Evolutionary conservation across 768 basidiomycete species (phyloP).

Genomic region (Boletellus emodensis): DNA sequence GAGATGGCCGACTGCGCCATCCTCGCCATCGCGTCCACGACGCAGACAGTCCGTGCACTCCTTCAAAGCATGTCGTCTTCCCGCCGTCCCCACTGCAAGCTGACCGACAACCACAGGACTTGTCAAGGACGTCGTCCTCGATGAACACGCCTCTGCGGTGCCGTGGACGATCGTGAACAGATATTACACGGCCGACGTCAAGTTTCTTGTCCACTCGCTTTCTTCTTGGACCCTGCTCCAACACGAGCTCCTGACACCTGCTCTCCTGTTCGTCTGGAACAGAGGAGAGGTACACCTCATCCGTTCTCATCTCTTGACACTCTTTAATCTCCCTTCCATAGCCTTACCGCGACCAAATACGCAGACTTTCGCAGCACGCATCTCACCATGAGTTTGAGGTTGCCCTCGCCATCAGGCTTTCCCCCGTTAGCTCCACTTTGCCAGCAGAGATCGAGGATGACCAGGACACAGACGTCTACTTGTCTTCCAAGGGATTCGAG

Average conservation of each 20-base stretch:
- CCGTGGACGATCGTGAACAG: conserved; percentile 78
- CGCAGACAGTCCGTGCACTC: conserved; percentile 15
- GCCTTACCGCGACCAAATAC: conserved; percentile 58
- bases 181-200: conserved; percentile 77
- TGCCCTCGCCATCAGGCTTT: conserved; percentile 59
- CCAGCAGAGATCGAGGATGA: conserved; percentile 41
- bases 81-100: conserved; percentile 3
- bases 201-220: conserved; percentile 54
- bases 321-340: conserved; percentile 24
- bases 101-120: conserved; percentile 23
- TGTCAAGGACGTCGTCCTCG: conserved; percentile 14
- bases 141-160: conserved; percentile 28
- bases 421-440: conserved; percentile 13
- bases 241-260: conserved; percentile 46
- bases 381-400: conserved; percentile 64
- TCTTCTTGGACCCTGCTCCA: conserved; percentile 40
- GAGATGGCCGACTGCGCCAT: conserved; percentile 23
- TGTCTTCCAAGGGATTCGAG: conserved; percentile 72
- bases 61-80: conserved; percentile 22
- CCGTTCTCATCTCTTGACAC: neutral
- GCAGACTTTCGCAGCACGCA: conserved; percentile 45
- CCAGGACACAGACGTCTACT: conserved; percentile 57
- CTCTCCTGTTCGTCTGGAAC: conserved; percentile 70
- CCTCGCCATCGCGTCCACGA: conserved; percentile 24
- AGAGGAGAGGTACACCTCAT: conserved; percentile 55